Evolutionary conservation across 495 filamentous ascomycete genomes (phyloP).

Genomic region (Jackrogersella minutella): DNA sequence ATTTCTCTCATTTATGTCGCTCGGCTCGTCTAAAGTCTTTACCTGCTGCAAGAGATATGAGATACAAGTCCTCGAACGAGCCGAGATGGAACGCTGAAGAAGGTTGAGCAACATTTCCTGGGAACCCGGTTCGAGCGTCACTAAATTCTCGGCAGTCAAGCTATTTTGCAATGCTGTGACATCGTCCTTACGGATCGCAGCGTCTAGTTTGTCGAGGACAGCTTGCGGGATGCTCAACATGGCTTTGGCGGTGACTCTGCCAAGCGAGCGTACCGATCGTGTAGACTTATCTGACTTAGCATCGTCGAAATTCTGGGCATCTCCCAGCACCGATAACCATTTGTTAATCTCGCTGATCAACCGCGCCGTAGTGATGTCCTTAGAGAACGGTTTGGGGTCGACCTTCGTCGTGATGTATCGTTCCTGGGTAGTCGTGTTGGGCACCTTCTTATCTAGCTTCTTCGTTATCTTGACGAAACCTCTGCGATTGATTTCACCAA

Average conservation of each 20-base stretch:
- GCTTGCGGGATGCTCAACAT: slow-evolving; percentile 72
- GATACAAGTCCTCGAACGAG: slow-evolving; percentile 72
- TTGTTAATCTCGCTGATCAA: slow-evolving; percentile 83
- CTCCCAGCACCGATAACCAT: slow-evolving; percentile 84
- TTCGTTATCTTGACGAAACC: slow-evolving; percentile 98
- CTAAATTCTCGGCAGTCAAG: slow-evolving; percentile 64
- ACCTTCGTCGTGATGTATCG: slow-evolving; percentile 88
- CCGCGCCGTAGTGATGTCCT: slow-evolving; percentile 69
- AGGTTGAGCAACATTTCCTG: slow-evolving; percentile 77
- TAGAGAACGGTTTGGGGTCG: slow-evolving; percentile 82
- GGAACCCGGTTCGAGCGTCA: slow-evolving; percentile 59
- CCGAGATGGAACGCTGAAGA: slow-evolving; percentile 82
- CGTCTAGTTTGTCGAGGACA: slow-evolving; percentile 76
- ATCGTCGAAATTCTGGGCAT: slow-evolving; percentile 75
- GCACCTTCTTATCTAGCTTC: slow-evolving; percentile 93
- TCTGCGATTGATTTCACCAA: slow-evolving; percentile 92
- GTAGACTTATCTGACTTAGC: slow-evolving; percentile 63
- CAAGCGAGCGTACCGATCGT: slow-evolving; percentile 74
- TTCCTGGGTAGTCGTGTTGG: slow-evolving; percentile 73
- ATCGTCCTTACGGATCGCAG: slow-evolving; percentile 79
- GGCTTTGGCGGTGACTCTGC: slow-evolving; percentile 72
- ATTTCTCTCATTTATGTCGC: slow-evolving; percentile 93
- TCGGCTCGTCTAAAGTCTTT: slow-evolving; percentile 77
- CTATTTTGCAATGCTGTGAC: slow-evolving; percentile 64
- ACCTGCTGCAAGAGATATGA: slow-evolving; percentile 71